Evolutionary conservation across 495 filamentous ascomycete genomes (phyloP), one percentile per base, ranked within the genome.

Genomic region (Niebla homalea): DNA sequence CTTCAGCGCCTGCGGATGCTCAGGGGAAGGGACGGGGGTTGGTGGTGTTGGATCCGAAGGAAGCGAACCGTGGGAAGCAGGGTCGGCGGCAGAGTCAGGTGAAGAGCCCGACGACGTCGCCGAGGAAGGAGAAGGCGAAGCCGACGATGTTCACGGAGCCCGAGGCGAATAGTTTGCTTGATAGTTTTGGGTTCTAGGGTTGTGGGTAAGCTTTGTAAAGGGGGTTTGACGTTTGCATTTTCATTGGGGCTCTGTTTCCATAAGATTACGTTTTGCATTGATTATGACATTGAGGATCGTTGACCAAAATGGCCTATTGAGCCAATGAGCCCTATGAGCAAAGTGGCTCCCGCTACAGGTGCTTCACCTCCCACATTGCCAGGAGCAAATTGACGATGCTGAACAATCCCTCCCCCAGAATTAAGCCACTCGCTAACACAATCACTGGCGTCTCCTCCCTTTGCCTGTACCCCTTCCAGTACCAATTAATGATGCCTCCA

Each of bases 361-460:
- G 86, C 53, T 87, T 85, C 49, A 94, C 86, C 11, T 71, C 67
- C 19, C 76, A 72, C 66, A 86, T 90, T 37, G 93, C 86, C 58
- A 99, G 73, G 10, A 83, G 62, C 51, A 99, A 66, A 59, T 94
- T 96, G 26, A 92, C 74, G 58, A 99, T 94, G 60, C 92, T 97
- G 48, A 95, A 62, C 53, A 97, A 78, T 0, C 93, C 93, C 64
- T 99, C 93, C 6, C 93, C 93, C 19, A 99, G 67, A 55, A 99
- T 94, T 49, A 97, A 76, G 2, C 93, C 87, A 32, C 74, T 79
- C 2, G 80, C 80, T 26, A 84, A 59, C 1, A 84, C 74, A 49
- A 84, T 74, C 20, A 84, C 68, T 4, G 73, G 73, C 12, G 80
- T 83, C 48, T 81, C 77, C 38, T 76, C 64, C 50, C 68, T 67